Evolutionary conservation across 306 rosid species (phyloP), one percentile per base, ranked within the genome.

Genomic region (Psophocarpus tetragonolobus): DNA sequence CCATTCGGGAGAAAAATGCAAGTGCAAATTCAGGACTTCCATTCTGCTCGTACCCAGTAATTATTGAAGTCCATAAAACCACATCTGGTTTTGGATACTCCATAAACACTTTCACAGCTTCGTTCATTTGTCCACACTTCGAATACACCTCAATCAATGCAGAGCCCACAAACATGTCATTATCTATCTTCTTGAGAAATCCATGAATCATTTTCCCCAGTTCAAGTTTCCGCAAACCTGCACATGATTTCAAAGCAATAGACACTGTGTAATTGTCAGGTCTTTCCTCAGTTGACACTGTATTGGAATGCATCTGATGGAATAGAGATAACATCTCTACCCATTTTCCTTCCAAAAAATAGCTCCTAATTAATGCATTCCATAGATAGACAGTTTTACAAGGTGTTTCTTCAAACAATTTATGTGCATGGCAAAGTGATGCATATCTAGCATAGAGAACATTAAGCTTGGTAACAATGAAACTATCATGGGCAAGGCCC

Each of bases 81-180:
- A 90, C 88, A 70, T 91, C 94, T 8, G 91, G 96, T 17, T 75
- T 76, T 3, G 78, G 65, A 83, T 91, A 84, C 75, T 85, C 97
- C 75, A 66, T 32, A 39, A 86, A 89, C 67, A 87, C 94, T 26
- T 75, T 83, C 21, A 56, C 66, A 45, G 91, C 97, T 24, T 87
- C 87, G 20, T 47, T 68, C 90, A 90, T 90, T 41, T 76, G 70
- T 41, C 94, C 91, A 84, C 93, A 90, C 83, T 90, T 92, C 0
- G 84, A 77, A 62, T 90, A 92, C 74, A 92, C 51, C 54, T 90
- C 91, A 58, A 94, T 70, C 83, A 94, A 80, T 0, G 90, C 88
- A 39, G 92, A 84, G 71, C 96, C 97, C 50, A 89, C 97, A 84
- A 78, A 91, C 86, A 91, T 73, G 68, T 90, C 96, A 42, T 18